Evolutionary conservation across 257 asterid species (phyloP).

Genomic region (Solanum pinnatisectum): DNA sequence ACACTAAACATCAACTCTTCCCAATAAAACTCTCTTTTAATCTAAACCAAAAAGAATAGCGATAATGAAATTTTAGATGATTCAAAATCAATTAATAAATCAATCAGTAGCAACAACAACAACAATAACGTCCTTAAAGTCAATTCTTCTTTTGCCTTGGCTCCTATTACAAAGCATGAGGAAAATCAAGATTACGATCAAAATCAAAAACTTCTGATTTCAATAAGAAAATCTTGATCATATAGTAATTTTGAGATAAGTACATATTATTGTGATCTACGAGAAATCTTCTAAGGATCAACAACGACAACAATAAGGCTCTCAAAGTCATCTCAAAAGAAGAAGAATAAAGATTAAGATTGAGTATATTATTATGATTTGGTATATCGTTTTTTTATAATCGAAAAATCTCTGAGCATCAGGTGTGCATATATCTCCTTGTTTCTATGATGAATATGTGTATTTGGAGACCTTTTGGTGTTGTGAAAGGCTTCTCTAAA

Average conservation of each 20-base stretch:
- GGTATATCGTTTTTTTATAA: background rate
- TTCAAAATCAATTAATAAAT: background rate
- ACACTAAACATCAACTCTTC: background rate
- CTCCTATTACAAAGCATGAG: background rate
- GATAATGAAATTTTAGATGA: background rate
- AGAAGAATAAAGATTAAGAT: background rate
- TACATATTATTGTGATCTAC: background rate
- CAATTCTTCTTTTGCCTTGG: background rate
- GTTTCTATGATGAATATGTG: background rate
- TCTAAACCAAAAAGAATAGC: background rate
- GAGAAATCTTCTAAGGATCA: background rate
- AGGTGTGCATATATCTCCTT: background rate
- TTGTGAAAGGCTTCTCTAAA: background rate
- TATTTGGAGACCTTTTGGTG: background rate
- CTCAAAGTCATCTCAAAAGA: background rate
- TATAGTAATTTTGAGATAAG: background rate
- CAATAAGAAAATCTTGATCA: background rate
- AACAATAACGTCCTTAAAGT: background rate
- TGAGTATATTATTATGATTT: background rate
- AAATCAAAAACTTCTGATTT: background rate
- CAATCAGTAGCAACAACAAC: background rate
- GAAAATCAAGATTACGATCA: background rate
- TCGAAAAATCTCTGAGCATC: background rate
- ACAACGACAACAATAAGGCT: no score
- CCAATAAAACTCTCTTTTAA: background rate